phyloP scores from a whole-genome alignment of 1,284 basidiomycete genomes.

The Puccinia sorghi region DNA sequence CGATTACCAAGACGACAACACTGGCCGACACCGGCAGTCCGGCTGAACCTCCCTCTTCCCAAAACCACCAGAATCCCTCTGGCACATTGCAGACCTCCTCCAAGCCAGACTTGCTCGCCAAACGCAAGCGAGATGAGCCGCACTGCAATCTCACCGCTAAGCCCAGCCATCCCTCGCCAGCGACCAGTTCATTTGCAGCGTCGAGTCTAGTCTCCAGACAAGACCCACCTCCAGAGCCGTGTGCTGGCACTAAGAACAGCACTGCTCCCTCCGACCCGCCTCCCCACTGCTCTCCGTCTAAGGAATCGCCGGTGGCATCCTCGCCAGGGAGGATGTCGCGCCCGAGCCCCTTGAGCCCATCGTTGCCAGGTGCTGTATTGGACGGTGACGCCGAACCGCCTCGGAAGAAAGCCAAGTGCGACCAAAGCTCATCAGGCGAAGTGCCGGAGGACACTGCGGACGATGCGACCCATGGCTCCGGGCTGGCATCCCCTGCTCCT shows the following conservation, averaged over 20 bases:
- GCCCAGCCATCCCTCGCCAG: slow-evolving; percentile 5
- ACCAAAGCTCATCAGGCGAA: not conserved
- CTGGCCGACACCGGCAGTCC: not conserved
- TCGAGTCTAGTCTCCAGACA: not conserved
- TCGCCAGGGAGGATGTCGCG: no score
- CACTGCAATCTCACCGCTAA: not conserved
- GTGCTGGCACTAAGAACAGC: not conserved
- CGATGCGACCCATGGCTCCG: not conserved
- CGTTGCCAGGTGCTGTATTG: not conserved
- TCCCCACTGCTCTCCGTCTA: not conserved
- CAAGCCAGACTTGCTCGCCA: not conserved
- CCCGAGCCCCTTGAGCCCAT: not conserved
- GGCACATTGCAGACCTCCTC: not conserved
- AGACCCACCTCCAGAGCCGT: not conserved
- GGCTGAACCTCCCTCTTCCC: not conserved
- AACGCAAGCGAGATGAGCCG: slow-evolving; percentile 17
- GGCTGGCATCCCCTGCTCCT: not conserved
- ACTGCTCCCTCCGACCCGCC: not conserved
- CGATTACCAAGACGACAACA: not conserved
- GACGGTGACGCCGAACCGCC: not conserved
- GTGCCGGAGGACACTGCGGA: no score
- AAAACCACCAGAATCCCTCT: not conserved
- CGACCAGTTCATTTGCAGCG: not conserved
- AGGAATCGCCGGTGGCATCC: slow-evolving; percentile 3
- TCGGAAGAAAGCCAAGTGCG: slow-evolving; percentile 19